Conservation (phyloP, 1,139 yeast species). For the Zygoascus meyerae region DNA sequence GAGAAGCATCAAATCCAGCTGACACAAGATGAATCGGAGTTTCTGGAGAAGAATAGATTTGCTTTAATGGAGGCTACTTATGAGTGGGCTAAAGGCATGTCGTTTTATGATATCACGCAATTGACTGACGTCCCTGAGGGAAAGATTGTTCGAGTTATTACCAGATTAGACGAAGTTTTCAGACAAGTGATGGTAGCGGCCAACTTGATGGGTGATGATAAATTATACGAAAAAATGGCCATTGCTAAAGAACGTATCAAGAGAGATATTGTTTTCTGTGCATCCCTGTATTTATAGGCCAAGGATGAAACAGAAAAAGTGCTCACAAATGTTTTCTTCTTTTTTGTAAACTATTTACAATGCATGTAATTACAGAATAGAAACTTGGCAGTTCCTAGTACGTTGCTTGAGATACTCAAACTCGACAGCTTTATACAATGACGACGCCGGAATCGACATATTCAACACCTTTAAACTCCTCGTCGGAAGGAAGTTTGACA, state of each 20-base stretch:
- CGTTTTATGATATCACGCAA: conserved; percentile 85
- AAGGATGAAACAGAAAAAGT: neutral
- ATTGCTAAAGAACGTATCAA: conserved; percentile 92
- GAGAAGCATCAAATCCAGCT: conserved; percentile 64
- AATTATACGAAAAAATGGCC: conserved; percentile 79
- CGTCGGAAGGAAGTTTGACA: conserved; percentile 57
- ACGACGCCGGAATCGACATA: conserved; percentile 32
- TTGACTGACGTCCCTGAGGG: conserved; percentile 92
- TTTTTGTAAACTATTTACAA: conserved; percentile 7
- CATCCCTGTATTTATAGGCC: conserved; percentile 71
- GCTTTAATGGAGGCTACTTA: conserved; percentile 90
- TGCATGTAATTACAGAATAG: conserved; percentile 10
- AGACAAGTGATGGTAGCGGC: conserved; percentile 94
- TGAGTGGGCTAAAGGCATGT: conserved; percentile 96
- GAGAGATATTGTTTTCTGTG: conserved; percentile 96
- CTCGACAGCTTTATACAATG: conserved; percentile 23
- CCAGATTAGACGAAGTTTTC: conserved; percentile 89
- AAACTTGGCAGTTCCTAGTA: neutral
- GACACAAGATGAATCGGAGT: conserved; percentile 82
- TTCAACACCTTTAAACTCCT: conserved; percentile 18
- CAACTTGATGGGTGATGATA: conserved; percentile 87
- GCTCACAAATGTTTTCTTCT: neutral
- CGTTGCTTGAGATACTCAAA: neutral
- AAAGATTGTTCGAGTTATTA: conserved; percentile 93
- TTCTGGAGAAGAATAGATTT: conserved; percentile 75